Percentiles rank a stretch among this genome's conserved stretches.
Conservation (phyloP, 345 rosid species). For the Nasturtium officinale region DNA sequence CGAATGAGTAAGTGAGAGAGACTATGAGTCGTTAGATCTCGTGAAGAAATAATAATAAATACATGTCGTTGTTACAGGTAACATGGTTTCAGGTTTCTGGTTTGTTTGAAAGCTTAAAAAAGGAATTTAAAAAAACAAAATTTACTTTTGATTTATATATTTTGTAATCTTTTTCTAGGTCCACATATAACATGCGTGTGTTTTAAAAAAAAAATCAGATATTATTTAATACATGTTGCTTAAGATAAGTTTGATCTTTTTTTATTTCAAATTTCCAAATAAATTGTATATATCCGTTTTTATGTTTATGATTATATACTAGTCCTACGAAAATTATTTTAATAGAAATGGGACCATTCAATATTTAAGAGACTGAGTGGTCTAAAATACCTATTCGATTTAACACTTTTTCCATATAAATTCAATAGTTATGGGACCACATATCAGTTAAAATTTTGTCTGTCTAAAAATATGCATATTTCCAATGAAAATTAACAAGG, state of each 20-base stretch:
- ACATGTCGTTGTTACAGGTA: slow-evolving; percentile 52
- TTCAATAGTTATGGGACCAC: slow-evolving; percentile 38
- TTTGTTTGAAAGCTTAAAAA: slow-evolving; percentile 34
- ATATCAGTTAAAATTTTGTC: slow-evolving; percentile 31
- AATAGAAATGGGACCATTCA: slow-evolving; percentile 34
- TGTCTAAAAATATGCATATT: slow-evolving; percentile 25
- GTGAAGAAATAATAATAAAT: slow-evolving; percentile 37
- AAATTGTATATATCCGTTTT: neutral
- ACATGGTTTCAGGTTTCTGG: slow-evolving; percentile 45
- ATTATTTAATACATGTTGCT: neutral
- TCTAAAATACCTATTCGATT: slow-evolving; percentile 33
- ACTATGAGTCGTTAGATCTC: slow-evolving; percentile 46
- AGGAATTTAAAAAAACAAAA: no score
- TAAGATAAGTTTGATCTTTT: neutral
- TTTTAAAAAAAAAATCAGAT: slow-evolving; percentile 7
- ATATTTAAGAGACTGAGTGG: slow-evolving; percentile 21
- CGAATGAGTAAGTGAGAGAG: neutral
- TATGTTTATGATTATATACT: neutral
- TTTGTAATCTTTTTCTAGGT: neutral
- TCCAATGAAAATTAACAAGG: slow-evolving; percentile 4
- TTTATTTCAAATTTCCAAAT: neutral
- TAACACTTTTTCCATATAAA: slow-evolving; percentile 1
- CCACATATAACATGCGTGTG: slow-evolving; percentile 36
- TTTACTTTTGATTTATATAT: neutral
- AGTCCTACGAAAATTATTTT: neutral